Evolutionary conservation across 1,139 yeast genomes (phyloP), one percentile per base, ranked within the genome.

Genomic region (Trichomonascaceae sp.): DNA sequence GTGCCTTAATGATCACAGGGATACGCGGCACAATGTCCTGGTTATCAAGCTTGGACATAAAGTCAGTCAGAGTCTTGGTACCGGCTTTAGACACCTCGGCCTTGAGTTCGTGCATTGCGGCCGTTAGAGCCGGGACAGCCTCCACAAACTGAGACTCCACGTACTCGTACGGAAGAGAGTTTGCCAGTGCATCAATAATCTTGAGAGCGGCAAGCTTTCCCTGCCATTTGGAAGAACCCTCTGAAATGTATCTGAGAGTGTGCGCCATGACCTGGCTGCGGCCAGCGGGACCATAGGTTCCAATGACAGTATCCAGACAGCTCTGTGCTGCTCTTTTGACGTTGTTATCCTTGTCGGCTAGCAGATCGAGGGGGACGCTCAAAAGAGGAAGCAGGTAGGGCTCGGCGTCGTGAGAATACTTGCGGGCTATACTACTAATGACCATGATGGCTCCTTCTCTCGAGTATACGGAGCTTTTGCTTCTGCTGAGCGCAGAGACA

Each of bases 31-130:
- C 74, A 51, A 89, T 71, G 64, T 89, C 98, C 60, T 85, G 76
- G 60, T 89, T 89, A 58, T 89, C 98, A 47, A 89, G 68, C 34
- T 81, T 79, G 48, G 73, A 70, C 43, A 87, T 93, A 48, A 79
- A 82, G 39, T 69, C 70, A 33, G 72, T 69, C 57, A 85, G 66
- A 11, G 82, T 67, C 45, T 69, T 67, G 45, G 75, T 64, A 45
- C 96, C 97, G 42, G 75, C 84, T 50, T 80, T 78, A 28, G 96
- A 84, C 41, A 89, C 69, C 61, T 89, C 98, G 2, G 96, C 95
- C 64, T 89, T 89, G 69, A 89, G 84, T 59, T 89, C 98, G 40
- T 93, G 89, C 45, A 94, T 74, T 59, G 78, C 71, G 57, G 82
- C 93, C 29, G 94, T 82, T 48, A 89, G 68, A 5, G 80, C 71